phyloP scores from a whole-genome alignment of 2,329 filamentous ascomycete species.

The Fusarium dlaminii region DNA sequence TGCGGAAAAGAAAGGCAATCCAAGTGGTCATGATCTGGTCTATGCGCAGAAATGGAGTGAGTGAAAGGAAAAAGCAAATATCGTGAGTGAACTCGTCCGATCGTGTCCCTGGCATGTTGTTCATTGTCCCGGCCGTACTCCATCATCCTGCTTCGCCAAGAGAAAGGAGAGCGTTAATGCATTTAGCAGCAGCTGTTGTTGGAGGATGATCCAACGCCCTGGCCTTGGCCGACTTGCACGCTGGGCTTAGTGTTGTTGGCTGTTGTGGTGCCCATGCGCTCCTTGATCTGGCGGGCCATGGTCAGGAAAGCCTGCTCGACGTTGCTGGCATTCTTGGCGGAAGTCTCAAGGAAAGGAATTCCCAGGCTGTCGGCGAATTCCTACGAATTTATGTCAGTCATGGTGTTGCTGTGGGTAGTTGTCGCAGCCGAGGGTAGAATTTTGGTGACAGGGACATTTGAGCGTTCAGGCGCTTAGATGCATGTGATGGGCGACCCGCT shows the following conservation, averaged over 20 bases:
- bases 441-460: slow-evolving; percentile 14
- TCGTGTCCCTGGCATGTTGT: slow-evolving; percentile 43
- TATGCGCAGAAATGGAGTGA: slow-evolving; percentile 47
- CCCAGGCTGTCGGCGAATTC: slow-evolving; percentile 99
- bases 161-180: slow-evolving; percentile 29
- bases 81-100: slow-evolving; percentile 45
- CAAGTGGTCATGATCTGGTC: slow-evolving; percentile 49
- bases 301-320: slow-evolving; percentile 99
- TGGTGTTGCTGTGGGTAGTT: background rate
- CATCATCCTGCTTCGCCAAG: slow-evolving; percentile 42
- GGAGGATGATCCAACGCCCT: slow-evolving; percentile 89
- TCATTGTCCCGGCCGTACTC: slow-evolving; percentile 41
- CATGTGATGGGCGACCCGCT: slow-evolving; percentile 30
- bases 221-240: slow-evolving; percentile 93
- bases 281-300: slow-evolving; percentile 99
- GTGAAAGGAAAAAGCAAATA: slow-evolving; percentile 40
- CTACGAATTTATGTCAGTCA: slow-evolving; percentile 58
- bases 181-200: slow-evolving; percentile 90
- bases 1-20: slow-evolving; percentile 41
- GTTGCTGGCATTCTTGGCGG: slow-evolving; percentile 99
- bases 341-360: slow-evolving; percentile 99
- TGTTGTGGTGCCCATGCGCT: slow-evolving; percentile 96
- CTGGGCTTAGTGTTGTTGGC: slow-evolving; percentile 98
- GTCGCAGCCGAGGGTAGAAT: slow-evolving; percentile 5
- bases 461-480: slow-evolving; percentile 23